Conservation (phyloP, 2,329 filamentous ascomycete genomes). For the Beauveria pseudobassiana region DNA sequence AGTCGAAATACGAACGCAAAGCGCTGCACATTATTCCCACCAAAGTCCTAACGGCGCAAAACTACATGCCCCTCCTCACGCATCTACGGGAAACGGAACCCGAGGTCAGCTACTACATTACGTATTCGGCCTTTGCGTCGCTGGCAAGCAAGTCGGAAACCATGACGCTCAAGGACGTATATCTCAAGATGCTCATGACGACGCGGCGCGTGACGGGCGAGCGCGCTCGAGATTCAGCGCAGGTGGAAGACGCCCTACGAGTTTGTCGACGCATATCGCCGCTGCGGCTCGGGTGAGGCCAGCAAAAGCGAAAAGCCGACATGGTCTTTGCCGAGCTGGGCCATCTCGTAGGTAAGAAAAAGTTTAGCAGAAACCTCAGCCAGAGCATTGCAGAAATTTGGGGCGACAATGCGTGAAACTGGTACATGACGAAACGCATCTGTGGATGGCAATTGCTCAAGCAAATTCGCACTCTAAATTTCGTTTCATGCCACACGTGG, state of each 20-base stretch:
- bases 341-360: conserved; percentile 58
- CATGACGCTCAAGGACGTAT: conserved; percentile 67
- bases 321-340: conserved; percentile 52
- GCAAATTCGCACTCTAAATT: conserved; percentile 1
- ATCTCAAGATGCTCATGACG: conserved; percentile 81
- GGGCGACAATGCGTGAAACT: conserved; percentile 36
- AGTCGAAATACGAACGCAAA: conserved; percentile 53
- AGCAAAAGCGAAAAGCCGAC: conserved; percentile 50
- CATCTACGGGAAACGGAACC: conserved; percentile 48
- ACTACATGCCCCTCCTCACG: conserved; percentile 58
- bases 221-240: conserved; percentile 75
- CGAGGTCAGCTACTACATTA: conserved; percentile 50
- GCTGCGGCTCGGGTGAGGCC: conserved; percentile 40
- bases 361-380: conserved; percentile 58
- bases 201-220: conserved; percentile 67
- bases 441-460: neutral
- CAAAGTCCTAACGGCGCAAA: conserved; percentile 50
- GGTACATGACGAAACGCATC: neutral
- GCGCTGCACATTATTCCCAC: conserved; percentile 60
- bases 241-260: conserved; percentile 68
- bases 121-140: conserved; percentile 63
- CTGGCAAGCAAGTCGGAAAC: conserved; percentile 68
- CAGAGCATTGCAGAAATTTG: conserved; percentile 66
- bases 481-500: neutral
- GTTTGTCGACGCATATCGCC: conserved; percentile 62